Percentiles rank a stretch among this genome's conserved stretches.
These are phyloP conservation scores for Jackrogersella multiformis DNA, from an alignment of 495 filamentous ascomycete species.

Conservation along the genomic window DNA sequence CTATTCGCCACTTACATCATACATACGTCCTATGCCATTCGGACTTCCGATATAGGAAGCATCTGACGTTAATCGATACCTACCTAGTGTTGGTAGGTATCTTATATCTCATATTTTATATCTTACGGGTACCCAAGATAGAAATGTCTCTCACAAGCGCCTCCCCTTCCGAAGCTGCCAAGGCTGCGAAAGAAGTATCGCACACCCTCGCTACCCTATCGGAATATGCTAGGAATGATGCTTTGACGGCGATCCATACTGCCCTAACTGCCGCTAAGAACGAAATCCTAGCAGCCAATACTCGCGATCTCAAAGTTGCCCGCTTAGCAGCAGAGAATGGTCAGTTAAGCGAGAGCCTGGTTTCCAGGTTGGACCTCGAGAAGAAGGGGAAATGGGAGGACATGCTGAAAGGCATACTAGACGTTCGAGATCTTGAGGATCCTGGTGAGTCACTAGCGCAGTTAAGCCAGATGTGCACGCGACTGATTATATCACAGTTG, in stretches of 20 bases:
- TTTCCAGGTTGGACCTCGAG: constrained; percentile 89
- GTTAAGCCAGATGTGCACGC: neutral
- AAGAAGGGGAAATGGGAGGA: constrained; percentile 93
- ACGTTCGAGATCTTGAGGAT: constrained; percentile 86
- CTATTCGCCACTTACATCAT: constrained; percentile 21
- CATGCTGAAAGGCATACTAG: constrained; percentile 94
- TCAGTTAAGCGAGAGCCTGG: constrained; percentile 79
- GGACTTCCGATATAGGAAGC: neutral
- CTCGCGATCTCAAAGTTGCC: constrained; percentile 78
- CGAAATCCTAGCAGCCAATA: constrained; percentile 86
- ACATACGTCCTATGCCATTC: neutral
- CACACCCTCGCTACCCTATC: constrained; percentile 73
- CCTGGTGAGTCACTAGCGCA: constrained; percentile 68
- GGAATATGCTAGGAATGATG: constrained; percentile 75
- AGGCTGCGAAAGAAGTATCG: constrained; percentile 74
- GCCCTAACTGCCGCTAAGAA: constrained; percentile 73
- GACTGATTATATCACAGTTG: constrained; percentile 64
- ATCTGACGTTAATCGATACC: too few species aligned
- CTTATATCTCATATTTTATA: too few species aligned
- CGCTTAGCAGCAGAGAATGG: constrained; percentile 75
- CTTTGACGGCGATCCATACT: constrained; percentile 80
- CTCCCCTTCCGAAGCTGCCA: constrained; percentile 70
- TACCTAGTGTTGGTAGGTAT: too few species aligned
- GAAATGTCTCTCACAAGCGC: constrained; percentile 81
- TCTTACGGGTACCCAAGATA: too few species aligned